These are phyloP conservation scores for Solanum dulcamara DNA, from an alignment of 257 asterid genomes.

Conservation along the genomic window DNA sequence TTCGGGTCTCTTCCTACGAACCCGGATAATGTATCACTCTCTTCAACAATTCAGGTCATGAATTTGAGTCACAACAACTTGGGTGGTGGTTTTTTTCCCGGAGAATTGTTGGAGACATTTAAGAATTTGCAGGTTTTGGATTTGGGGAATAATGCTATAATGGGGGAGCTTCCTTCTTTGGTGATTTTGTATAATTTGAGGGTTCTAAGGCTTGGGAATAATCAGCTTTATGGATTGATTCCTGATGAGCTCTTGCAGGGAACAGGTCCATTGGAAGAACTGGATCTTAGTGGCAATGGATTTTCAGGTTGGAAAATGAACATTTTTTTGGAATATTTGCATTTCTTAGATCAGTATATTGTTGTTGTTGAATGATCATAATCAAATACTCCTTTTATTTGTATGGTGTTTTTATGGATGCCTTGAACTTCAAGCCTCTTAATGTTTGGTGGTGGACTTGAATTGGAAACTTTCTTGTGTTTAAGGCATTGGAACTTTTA, in stretches of 20 bases:
- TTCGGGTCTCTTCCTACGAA: conserved; percentile 42
- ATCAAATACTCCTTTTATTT: background rate
- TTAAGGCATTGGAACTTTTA: background rate
- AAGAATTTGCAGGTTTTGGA: conserved; percentile 59
- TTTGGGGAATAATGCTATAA: conserved; percentile 47
- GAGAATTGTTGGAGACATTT: conserved; percentile 39
- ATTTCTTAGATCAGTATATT: background rate
- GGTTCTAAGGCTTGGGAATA: conserved; percentile 48
- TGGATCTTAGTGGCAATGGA: conserved; percentile 75
- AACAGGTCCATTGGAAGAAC: conserved; percentile 45
- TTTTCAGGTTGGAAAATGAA: conserved; percentile 51
- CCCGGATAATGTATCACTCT: conserved; percentile 52
- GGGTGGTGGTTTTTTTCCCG: conserved; percentile 47
- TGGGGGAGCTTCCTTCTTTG: conserved; percentile 54
- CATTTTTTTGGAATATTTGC: background rate
- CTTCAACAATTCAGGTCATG: conserved; percentile 45
- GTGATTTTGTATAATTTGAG: conserved; percentile 43
- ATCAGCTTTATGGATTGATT: conserved; percentile 50
- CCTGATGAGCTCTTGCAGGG: conserved; percentile 61
- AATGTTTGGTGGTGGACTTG: background rate
- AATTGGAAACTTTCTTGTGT: background rate
- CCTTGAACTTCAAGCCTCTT: background rate
- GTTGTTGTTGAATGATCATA: background rate
- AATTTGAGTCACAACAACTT: conserved; percentile 58
- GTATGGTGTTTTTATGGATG: background rate